Conservation (phyloP, 2,329 filamentous ascomycete genomes). For the Xylariaceae sp. region DNA sequence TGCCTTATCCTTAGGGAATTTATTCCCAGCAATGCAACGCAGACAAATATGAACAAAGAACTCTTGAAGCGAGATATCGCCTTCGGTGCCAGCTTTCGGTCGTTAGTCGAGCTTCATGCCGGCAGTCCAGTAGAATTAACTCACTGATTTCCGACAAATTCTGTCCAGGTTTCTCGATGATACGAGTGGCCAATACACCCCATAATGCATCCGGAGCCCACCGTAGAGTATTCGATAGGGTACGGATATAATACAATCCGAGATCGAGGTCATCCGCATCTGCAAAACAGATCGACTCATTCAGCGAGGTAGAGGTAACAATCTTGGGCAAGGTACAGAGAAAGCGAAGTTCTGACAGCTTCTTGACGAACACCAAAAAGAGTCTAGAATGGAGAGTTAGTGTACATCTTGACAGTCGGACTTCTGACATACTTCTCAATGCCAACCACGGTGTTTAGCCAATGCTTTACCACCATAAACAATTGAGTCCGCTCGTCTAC, state of each 20-base stretch:
- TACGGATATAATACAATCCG: constrained; percentile 71
- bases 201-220: constrained; percentile 65
- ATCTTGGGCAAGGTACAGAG: constrained; percentile 34
- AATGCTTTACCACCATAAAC: constrained; percentile 70
- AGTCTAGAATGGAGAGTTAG: constrained; percentile 40
- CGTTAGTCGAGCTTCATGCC: constrained; percentile 26
- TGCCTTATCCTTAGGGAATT: constrained; percentile 33
- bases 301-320: constrained; percentile 23
- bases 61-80: constrained; percentile 57
- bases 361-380: constrained; percentile 55
- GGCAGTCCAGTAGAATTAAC: constrained; percentile 29
- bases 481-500: constrained; percentile 66
- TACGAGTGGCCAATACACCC: constrained; percentile 61
- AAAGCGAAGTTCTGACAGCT: constrained; percentile 52
- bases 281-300: constrained; percentile 35
- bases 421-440: constrained; percentile 51
- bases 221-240: constrained; percentile 65
- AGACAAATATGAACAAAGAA: constrained; percentile 64
- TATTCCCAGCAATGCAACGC: constrained; percentile 49
- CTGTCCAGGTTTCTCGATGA: constrained; percentile 43
- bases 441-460: constrained; percentile 65
- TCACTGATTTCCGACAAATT: constrained; percentile 47
- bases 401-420: constrained; percentile 6
- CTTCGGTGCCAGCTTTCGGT: constrained; percentile 44
- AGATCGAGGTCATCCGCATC: constrained; percentile 66